Conservation (phyloP, 805 yeast genomes). For the Starmerella stigmatis region DNA sequence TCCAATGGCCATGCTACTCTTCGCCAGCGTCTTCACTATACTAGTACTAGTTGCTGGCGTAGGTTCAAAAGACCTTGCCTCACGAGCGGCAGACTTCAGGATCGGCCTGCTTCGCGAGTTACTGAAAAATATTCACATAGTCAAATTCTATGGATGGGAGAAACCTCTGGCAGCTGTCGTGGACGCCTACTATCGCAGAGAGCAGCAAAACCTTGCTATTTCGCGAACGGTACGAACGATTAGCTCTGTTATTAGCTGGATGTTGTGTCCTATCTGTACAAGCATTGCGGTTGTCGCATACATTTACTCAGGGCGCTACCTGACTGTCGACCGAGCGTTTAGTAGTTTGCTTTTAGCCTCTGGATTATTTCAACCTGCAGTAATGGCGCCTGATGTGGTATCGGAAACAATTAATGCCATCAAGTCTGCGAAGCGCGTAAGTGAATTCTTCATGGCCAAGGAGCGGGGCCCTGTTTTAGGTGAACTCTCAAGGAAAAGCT, state of each 20-base stretch:
- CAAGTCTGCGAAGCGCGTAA: slow-evolving; percentile 35
- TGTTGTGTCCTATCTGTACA: neutral
- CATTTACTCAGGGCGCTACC: too few species aligned
- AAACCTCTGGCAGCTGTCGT: slow-evolving; percentile 53
- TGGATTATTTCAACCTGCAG: slow-evolving; percentile 39
- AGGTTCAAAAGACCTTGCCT: too few species aligned
- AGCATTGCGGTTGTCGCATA: neutral
- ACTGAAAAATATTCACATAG: slow-evolving; percentile 60
- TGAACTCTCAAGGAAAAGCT: neutral
- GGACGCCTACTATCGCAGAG: slow-evolving; percentile 5
- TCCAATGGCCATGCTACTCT: neutral
- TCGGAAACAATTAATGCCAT: neutral
- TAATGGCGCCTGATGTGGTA: slow-evolving; percentile 34
- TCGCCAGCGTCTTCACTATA: neutral
- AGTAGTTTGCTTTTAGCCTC: too few species aligned
- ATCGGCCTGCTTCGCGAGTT: slow-evolving; percentile 67
- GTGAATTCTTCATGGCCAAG: slow-evolving; percentile 35
- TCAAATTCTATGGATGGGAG: slow-evolving; percentile 88
- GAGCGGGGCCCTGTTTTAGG: neutral
- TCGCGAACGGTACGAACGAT: neutral
- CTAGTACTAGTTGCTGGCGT: too few species aligned
- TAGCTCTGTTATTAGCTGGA: neutral
- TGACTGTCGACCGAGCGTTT: too few species aligned
- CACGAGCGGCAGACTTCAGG: slow-evolving; percentile 74
- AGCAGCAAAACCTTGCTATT: neutral